phyloP scores from a whole-genome alignment of 139 green algal genomes.

The Haematococcus lacustris region DNA sequence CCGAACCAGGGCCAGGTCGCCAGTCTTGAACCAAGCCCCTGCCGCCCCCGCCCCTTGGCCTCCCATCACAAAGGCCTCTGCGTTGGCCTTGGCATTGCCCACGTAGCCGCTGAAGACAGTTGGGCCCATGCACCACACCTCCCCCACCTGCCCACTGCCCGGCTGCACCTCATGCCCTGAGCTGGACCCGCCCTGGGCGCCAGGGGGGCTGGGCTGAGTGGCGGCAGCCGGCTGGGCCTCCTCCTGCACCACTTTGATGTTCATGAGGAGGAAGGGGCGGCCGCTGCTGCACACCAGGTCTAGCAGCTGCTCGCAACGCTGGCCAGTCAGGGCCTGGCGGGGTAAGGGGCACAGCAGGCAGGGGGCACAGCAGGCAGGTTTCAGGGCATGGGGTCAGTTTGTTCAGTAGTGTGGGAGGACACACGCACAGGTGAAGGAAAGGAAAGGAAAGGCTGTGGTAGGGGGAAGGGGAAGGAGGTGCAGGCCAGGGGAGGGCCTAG shows the following conservation, averaged over 20 bases:
- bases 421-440: no score
- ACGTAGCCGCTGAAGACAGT: constrained; percentile 68
- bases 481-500: no score
- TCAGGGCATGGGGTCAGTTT: no score
- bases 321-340: no score
- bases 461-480: no score
- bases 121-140: constrained; percentile 62
- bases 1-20: constrained; percentile 54
- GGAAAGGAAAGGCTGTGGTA: no score
- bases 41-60: no score
- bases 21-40: constrained; percentile 81
- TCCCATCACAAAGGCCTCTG: constrained; percentile 38
- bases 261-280: constrained; percentile 63
- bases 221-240: not conserved
- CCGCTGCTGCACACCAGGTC: constrained; percentile 56
- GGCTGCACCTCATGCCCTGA: constrained; percentile 34
- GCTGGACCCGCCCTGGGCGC: constrained; percentile 22
- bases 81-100: constrained; percentile 24
- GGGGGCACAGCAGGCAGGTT: no score
- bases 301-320: constrained; percentile 41
- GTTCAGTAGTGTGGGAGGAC: no score
- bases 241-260: constrained; percentile 48
- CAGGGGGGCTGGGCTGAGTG: constrained; percentile 4
- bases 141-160: constrained; percentile 45
- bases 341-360: no score